phyloP scores from a whole-genome alignment of 306 rosid species.

The Prunus dulcis region DNA sequence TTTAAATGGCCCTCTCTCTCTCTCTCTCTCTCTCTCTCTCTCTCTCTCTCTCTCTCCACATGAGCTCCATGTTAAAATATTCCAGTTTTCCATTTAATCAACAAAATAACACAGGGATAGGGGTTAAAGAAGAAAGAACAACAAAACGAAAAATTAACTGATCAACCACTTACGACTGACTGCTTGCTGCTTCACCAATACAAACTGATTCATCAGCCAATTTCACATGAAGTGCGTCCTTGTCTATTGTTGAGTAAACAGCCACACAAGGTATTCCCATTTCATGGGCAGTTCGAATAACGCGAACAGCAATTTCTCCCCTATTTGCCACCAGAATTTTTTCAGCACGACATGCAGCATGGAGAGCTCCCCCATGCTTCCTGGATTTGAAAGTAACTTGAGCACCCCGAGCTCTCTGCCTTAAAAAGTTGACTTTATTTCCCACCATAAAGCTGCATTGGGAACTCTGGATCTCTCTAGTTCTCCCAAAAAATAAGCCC shows the following conservation, averaged over 20 bases:
- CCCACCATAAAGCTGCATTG: slow-evolving; percentile 70
- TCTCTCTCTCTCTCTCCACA: background rate
- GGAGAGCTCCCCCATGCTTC: slow-evolving; percentile 46
- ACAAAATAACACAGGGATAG: no score
- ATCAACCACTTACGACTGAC: slow-evolving; percentile 55
- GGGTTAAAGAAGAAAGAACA: background rate
- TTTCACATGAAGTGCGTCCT: slow-evolving; percentile 95
- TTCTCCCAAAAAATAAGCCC: slow-evolving; percentile 58
- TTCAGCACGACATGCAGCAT: slow-evolving; percentile 45
- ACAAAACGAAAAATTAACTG: background rate
- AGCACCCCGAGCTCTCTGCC: slow-evolving; percentile 41
- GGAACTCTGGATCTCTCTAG: slow-evolving; percentile 49
- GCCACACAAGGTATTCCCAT: slow-evolving; percentile 98
- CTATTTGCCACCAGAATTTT: slow-evolving; percentile 88
- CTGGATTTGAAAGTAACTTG: slow-evolving; percentile 26
- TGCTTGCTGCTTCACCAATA: slow-evolving; percentile 98
- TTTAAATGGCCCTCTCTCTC: background rate
- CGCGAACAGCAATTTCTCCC: slow-evolving; percentile 97
- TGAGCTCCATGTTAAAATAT: background rate
- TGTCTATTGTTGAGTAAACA: slow-evolving; percentile 92
- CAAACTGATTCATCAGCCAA: slow-evolving; percentile 96
- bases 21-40: background rate
- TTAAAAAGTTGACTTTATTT: slow-evolving; percentile 47
- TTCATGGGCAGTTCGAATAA: slow-evolving; percentile 93
- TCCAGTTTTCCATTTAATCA: background rate